Base-by-base conservation (phyloP, 352 stramenopile species). In the Phytophthora megakarya region DNA sequence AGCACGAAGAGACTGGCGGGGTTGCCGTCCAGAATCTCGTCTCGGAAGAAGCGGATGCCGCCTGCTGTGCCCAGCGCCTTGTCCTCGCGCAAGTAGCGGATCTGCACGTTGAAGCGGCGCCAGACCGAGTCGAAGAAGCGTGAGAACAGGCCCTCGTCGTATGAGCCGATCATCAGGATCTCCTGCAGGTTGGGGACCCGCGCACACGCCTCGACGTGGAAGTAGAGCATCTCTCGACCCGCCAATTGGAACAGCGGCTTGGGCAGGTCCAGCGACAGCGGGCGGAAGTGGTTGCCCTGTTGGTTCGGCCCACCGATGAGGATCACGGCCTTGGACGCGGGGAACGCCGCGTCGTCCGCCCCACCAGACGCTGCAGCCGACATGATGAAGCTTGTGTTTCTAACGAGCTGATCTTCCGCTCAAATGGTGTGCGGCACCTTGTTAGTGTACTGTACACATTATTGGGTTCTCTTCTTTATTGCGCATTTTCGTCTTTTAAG, bases 101-200 rank as follows among this genome's bases (percentile, higher is more conserved):
- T 96, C 38, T 87, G 78, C 25, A 94, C 84, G 62, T 93, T 92
- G 65, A 95, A 95, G 37, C 82, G 81, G 33, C 82, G 84, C 61
- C 61, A 84, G 26, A 95, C 79, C 39, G 83, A 78, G 72, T 95
- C 88, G 53, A 96, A 94, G 72, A 95, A 96, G 49, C 86, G 86
- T 22, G 85, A 87, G 70, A 96, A 96, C 5, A 96, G 79, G 8
- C 88, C 86, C 68, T 94, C 86, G 59, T 96, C 88, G 66, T 96
- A 95, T 16, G 84, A 93, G 11, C 88, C 88, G 48, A 96, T 90
- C 83, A 96, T 93, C 30, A 96, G 44, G 61, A 96, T 96, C 67
- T 96, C 88, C 42, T 89, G 72, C 25, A 96, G 48, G 42, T 94
- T 93, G 32, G 85, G 85, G 45, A 96, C 82, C 38, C 85, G 84